Conservation (phyloP, 1,284 basidiomycete genomes). For the Cryptococcus hybrid region DNA sequence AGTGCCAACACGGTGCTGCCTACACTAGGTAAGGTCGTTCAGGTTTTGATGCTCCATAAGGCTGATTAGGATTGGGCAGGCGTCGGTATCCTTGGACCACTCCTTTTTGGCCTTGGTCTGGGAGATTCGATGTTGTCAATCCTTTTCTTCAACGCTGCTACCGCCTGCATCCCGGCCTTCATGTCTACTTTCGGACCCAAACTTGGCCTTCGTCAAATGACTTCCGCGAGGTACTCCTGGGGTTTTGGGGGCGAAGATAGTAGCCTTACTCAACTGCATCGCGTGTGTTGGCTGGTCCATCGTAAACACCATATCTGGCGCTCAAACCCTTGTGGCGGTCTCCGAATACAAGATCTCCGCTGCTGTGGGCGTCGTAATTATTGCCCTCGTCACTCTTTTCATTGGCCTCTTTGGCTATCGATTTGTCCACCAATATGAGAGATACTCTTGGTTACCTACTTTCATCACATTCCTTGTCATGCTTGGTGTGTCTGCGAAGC, state of each 20-base stretch:
- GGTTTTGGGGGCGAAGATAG: slow-evolving; percentile 37
- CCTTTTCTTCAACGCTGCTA: slow-evolving; percentile 31
- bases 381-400: slow-evolving; percentile 48
- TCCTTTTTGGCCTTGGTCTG: slow-evolving; percentile 29
- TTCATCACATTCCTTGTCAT: slow-evolving; percentile 47
- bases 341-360: slow-evolving; percentile 39
- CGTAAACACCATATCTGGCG: slow-evolving; percentile 50
- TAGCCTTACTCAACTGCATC: slow-evolving; percentile 39
- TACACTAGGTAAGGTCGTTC: background rate
- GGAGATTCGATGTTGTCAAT: slow-evolving; percentile 38
- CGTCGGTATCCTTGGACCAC: slow-evolving; percentile 33
- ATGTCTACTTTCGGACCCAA: slow-evolving; percentile 39
- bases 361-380: slow-evolving; percentile 42
- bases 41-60: background rate
- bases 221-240: slow-evolving; percentile 49
- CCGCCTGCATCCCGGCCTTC: slow-evolving; percentile 31
- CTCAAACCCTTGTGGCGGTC: slow-evolving; percentile 34
- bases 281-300: slow-evolving; percentile 44
- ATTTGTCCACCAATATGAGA: slow-evolving; percentile 50
- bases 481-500: slow-evolving; percentile 36
- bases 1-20: background rate
- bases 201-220: slow-evolving; percentile 49
- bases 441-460: slow-evolving; percentile 52
- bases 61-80: slow-evolving; percentile 6
- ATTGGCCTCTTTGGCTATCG: slow-evolving; percentile 53